These are phyloP conservation scores for Podospora sp. DNA, from an alignment of 495 filamentous ascomycete genomes.

Conservation along the genomic window DNA sequence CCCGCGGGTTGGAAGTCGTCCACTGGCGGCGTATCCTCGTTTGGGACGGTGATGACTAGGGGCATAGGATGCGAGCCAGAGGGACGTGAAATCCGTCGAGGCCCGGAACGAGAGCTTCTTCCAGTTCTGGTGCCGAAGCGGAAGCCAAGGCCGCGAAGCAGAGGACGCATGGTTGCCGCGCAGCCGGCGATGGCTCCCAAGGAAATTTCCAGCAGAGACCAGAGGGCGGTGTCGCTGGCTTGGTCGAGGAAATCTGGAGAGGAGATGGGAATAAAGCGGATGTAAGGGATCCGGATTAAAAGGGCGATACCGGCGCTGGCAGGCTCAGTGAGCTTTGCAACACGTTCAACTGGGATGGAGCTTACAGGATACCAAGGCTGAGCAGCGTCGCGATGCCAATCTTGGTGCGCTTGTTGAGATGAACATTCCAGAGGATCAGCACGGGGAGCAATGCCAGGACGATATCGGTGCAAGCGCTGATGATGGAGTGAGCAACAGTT, in stretches of 20 bases:
- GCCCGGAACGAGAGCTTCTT: neutral
- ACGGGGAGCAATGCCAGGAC: conserved; percentile 47
- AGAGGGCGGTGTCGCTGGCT: conserved; percentile 38
- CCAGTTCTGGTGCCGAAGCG: conserved; percentile 2
- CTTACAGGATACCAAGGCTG: conserved; percentile 41
- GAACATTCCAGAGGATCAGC: conserved; percentile 44
- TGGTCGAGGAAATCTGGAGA: conserved; percentile 19
- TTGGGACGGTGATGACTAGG: neutral
- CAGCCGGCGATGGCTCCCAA: conserved; percentile 47
- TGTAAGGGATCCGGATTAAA: conserved; percentile 45
- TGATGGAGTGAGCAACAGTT: conserved; percentile 41
- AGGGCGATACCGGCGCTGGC: conserved; percentile 44
- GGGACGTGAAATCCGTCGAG: neutral
- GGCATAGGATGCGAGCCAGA: neutral
- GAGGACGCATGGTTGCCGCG: conserved; percentile 45
- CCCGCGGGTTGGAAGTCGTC: neutral
- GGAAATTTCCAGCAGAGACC: conserved; percentile 43
- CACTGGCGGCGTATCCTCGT: neutral
- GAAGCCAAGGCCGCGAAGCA: conserved; percentile 31
- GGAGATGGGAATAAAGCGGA: conserved; percentile 34
- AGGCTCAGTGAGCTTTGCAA: neutral
- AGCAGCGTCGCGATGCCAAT: conserved; percentile 39
- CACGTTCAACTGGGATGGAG: neutral
- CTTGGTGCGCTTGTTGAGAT: conserved; percentile 41
- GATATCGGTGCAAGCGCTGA: conserved; percentile 45